Evolutionary conservation across 2,329 filamentous ascomycete species (phyloP).

Genomic region (Orbilia blumenaviensis): DNA sequence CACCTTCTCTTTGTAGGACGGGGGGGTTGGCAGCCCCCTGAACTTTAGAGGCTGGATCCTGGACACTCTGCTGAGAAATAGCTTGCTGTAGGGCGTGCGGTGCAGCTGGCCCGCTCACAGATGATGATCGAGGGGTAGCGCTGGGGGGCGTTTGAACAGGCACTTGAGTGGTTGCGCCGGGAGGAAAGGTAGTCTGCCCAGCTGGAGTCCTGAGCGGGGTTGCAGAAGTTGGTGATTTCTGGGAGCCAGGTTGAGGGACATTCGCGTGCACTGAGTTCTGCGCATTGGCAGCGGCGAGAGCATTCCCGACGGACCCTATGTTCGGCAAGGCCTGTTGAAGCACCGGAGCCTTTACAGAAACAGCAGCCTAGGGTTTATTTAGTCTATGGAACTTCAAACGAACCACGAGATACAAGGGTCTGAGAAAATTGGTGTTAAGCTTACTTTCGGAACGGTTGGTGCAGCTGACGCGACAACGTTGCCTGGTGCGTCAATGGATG

Average conservation of each 20-base stretch:
- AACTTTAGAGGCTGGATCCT: conserved; percentile 60
- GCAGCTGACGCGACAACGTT: not conserved
- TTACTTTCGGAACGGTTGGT: conserved; percentile 22
- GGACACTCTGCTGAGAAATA: conserved; percentile 66
- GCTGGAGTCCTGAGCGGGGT: conserved; percentile 22
- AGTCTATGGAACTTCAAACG: not conserved
- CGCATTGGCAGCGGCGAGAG: conserved; percentile 28
- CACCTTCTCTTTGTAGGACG: conserved; percentile 42
- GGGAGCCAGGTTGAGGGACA: conserved; percentile 20
- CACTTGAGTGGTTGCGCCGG: conserved; percentile 54
- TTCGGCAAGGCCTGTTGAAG: conserved; percentile 25
- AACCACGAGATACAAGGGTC: not conserved
- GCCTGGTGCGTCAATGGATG: not conserved
- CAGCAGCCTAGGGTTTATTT: conserved; percentile 10
- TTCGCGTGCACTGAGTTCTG: conserved; percentile 25
- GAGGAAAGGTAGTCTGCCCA: conserved; percentile 12
- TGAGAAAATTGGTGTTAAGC: not conserved
- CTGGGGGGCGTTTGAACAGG: conserved; percentile 66
- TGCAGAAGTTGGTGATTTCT: conserved; percentile 44
- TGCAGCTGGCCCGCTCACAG: conserved; percentile 64
- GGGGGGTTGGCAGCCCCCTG: conserved; percentile 49
- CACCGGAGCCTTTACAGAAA: conserved; percentile 17
- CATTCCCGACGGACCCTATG: conserved; percentile 45
- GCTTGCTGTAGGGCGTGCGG: conserved; percentile 66
- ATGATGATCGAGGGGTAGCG: conserved; percentile 60